These are phyloP conservation scores for Colletotrichum lupini DNA, from an alignment of 2,329 filamentous ascomycete genomes.

Conservation along the genomic window DNA sequence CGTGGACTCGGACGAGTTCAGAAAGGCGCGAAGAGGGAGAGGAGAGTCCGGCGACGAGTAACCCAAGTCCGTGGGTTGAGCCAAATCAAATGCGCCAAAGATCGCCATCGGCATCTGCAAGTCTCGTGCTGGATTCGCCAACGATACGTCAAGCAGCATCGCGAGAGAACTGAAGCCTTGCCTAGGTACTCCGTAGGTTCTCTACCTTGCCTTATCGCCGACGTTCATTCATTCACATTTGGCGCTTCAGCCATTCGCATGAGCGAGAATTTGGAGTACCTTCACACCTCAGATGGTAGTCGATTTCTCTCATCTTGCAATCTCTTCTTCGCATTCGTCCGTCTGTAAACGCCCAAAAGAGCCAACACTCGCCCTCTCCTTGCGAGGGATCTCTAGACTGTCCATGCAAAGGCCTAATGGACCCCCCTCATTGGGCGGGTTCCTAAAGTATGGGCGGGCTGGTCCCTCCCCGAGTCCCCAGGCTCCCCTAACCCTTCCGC, in stretches of 20 bases:
- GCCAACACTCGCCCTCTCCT: neutral
- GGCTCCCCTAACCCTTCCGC: neutral
- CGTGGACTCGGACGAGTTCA: neutral
- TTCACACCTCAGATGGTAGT: neutral
- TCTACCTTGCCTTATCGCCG: too few species aligned
- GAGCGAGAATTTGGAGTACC: neutral
- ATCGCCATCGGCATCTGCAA: conserved; percentile 27
- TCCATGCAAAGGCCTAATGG: too few species aligned
- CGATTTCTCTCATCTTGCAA: conserved; percentile 10
- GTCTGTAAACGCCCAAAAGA: neutral
- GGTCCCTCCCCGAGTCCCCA: conserved; percentile 8
- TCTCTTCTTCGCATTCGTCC: conserved; percentile 5
- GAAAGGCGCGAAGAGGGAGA: neutral
- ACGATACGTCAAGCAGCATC: neutral
- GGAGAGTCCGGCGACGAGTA: neutral
- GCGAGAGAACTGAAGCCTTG: neutral
- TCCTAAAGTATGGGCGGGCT: conserved; percentile 11
- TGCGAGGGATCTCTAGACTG: neutral
- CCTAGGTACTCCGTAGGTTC: neutral
- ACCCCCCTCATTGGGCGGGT: neutral
- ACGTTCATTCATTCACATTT: neutral
- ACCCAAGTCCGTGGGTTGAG: conserved; percentile 19
- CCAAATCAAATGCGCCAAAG: conserved; percentile 21
- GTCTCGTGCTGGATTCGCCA: neutral
- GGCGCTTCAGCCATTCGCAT: neutral